Percentiles rank a stretch among this genome's conserved stretches.
Evolutionary conservation across 495 filamentous ascomycete species (phyloP).

Genomic region (Echria macrotheca): DNA sequence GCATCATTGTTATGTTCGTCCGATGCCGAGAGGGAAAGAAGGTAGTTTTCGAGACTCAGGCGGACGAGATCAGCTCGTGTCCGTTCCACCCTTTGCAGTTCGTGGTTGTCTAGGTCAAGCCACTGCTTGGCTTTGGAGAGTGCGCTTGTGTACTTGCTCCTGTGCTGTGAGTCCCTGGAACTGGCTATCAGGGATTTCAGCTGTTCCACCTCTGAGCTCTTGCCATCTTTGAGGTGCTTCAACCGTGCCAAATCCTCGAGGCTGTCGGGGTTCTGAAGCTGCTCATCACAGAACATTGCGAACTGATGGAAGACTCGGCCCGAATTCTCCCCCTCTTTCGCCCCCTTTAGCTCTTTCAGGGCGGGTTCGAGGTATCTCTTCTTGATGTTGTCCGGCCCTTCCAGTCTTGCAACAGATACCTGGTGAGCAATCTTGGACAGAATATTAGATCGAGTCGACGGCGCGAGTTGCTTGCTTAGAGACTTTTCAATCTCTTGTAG

Average conservation of each 20-base stretch:
- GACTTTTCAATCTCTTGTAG: slow-evolving; percentile 65
- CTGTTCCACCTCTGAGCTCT: slow-evolving; percentile 68
- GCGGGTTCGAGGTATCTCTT: slow-evolving; percentile 75
- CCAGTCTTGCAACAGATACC: slow-evolving; percentile 85
- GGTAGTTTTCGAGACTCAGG: slow-evolving; percentile 90
- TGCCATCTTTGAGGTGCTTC: slow-evolving; percentile 71
- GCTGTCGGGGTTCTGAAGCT: slow-evolving; percentile 76
- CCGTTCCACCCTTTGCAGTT: slow-evolving; percentile 70
- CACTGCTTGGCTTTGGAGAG: slow-evolving; percentile 70
- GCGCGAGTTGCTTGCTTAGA: slow-evolving; percentile 63
- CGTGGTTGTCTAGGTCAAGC: slow-evolving; percentile 81
- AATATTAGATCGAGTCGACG: slow-evolving; percentile 70
- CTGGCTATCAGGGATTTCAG: slow-evolving; percentile 50
- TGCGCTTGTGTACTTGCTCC: slow-evolving; percentile 32
- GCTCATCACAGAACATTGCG: slow-evolving; percentile 89
- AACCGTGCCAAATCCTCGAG: slow-evolving; percentile 81
- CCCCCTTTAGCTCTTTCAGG: slow-evolving; percentile 71
- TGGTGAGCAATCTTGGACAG: slow-evolving; percentile 83
- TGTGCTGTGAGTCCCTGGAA: slow-evolving; percentile 34
- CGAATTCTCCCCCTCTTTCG: slow-evolving; percentile 62
- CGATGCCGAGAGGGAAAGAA: slow-evolving; percentile 74
- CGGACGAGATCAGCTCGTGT: slow-evolving; percentile 75
- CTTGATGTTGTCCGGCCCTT: slow-evolving; percentile 87
- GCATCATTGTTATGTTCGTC: slow-evolving; percentile 86
- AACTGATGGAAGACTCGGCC: slow-evolving; percentile 92